Conservation (phyloP, 768 basidiomycete genomes). For the Russula dissimulans region DNA sequence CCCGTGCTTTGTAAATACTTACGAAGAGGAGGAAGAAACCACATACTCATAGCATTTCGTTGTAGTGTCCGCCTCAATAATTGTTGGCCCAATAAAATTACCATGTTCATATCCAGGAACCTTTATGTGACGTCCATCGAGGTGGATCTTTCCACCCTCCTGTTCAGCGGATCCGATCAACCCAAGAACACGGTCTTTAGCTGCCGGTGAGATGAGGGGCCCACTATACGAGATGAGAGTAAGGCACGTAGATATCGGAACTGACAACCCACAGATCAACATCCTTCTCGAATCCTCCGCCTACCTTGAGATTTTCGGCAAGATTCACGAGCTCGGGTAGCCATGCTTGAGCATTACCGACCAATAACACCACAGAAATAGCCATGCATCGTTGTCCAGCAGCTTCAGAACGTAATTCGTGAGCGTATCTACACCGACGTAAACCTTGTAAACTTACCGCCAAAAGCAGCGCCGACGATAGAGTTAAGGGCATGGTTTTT, state of each 20-base stretch:
- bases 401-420: constrained; percentile 37
- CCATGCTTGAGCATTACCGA: constrained; percentile 75
- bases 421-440: constrained; percentile 18
- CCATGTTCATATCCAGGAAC: constrained; percentile 75
- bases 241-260: background rate
- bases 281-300: constrained; percentile 82
- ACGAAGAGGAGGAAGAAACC: background rate
- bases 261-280: constrained; percentile 63
- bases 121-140: constrained; percentile 70
- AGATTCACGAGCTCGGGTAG: constrained; percentile 79
- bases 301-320: constrained; percentile 69
- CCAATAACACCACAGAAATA: constrained; percentile 79
- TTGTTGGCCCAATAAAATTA: constrained; percentile 91
- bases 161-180: constrained; percentile 65
- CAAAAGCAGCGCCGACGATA: constrained; percentile 88
- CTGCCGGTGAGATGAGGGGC: constrained; percentile 72
- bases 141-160: constrained; percentile 78
- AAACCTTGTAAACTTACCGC: constrained; percentile 38
- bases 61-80: constrained; percentile 70
- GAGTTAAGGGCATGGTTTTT: constrained; percentile 89
- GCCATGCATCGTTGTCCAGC: constrained; percentile 99
- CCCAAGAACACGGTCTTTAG: constrained; percentile 66
- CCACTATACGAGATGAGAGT: constrained; percentile 35
- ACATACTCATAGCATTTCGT: constrained; percentile 85
- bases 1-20: background rate